Evolutionary conservation across 2,329 filamentous ascomycete species (phyloP).

Genomic region (Aspergillus sergii): DNA sequence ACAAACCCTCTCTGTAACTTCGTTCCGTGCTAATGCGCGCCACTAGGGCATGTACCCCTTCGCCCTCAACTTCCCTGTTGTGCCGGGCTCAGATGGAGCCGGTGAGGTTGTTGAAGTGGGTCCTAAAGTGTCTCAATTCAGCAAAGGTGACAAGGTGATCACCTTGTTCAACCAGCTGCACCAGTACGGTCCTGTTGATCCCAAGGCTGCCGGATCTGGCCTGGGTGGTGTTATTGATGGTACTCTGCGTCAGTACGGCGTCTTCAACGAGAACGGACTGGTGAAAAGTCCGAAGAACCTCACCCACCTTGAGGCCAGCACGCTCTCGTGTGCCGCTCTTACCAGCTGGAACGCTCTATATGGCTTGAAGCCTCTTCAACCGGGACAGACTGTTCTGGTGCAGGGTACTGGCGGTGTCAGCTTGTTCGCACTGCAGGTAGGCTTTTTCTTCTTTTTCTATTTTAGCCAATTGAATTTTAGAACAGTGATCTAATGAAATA

Average conservation of each 20-base stretch:
- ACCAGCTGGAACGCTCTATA: conserved; percentile 70
- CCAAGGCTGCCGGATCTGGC: conserved; percentile 52
- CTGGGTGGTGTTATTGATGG: conserved; percentile 72
- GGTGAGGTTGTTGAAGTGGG: conserved; percentile 57
- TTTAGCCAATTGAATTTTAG: not conserved
- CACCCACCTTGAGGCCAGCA: conserved; percentile 56
- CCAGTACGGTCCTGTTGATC: conserved; percentile 51
- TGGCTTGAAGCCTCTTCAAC: conserved; percentile 56
- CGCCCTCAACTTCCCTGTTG: conserved; percentile 32
- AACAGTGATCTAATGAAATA: not conserved
- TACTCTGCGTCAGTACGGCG: conserved; percentile 66
- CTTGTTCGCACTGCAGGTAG: conserved; percentile 57
- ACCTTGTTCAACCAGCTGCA: conserved; percentile 63
- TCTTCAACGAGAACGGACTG: conserved; percentile 69
- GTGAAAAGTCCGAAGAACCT: conserved; percentile 64
- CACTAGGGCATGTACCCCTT: conserved; percentile 38
- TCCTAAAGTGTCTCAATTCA: conserved; percentile 58
- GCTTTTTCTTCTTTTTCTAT: not conserved
- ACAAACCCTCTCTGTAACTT: conserved; percentile 25
- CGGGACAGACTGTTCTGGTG: conserved; percentile 60
- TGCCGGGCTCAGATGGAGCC: conserved; percentile 42
- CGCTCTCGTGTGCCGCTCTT: conserved; percentile 62
- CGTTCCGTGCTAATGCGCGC: conserved; percentile 1
- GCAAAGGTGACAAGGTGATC: conserved; percentile 59
- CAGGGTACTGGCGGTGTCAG: conserved; percentile 65